A percentile compares a stretch with the other conserved stretches of the same genome.
Conservation (phyloP, 345 rosid species). For the Gossypium turneri region DNA sequence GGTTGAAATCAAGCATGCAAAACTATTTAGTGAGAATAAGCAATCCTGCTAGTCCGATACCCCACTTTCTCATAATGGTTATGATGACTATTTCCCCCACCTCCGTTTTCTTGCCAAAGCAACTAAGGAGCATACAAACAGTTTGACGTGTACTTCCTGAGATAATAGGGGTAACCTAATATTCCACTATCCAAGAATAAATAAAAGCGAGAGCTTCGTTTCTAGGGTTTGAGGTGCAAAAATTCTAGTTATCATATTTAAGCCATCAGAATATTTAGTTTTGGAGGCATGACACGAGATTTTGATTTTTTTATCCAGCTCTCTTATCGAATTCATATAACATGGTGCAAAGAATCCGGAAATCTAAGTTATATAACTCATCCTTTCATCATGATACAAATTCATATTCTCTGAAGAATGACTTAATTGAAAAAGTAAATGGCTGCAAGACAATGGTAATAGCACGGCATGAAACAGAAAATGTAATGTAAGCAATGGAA, state of each 20-base stretch:
- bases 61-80: too few species aligned
- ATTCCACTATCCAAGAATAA: background rate
- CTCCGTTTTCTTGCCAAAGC: background rate
- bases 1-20: background rate
- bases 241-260: background rate
- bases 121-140: background rate
- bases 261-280: background rate
- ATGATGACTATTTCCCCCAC: too few species aligned
- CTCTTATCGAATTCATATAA: background rate
- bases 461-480: background rate
- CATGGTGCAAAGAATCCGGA: background rate
- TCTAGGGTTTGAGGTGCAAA: background rate
- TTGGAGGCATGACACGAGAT: background rate
- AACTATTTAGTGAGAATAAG: background rate
- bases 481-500: background rate
- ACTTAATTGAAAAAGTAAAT: background rate
- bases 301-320: background rate
- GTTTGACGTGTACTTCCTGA: background rate
- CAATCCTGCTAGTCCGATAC: too few species aligned
- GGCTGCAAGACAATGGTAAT: background rate
- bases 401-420: background rate
- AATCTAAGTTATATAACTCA: background rate
- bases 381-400: background rate
- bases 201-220: background rate
- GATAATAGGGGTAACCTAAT: background rate